Evolutionary conservation across 2,329 filamentous ascomycete genomes (phyloP).

Genomic region (Thyridium curvatum): DNA sequence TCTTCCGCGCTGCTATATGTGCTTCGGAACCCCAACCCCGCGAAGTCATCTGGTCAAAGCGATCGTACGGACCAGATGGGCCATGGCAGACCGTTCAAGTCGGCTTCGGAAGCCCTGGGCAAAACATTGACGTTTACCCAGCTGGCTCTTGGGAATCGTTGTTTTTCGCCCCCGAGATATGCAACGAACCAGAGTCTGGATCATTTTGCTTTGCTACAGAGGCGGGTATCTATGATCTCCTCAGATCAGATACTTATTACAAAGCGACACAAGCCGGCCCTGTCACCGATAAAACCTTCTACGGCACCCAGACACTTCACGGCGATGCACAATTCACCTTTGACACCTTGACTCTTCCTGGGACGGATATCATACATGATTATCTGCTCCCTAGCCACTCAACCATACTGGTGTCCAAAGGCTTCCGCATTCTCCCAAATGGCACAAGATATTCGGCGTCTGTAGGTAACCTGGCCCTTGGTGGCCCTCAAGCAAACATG

Average conservation of each 20-base stretch:
- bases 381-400: background rate
- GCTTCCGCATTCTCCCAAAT: background rate
- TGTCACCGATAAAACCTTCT: no score
- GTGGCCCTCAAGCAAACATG: slow-evolving; percentile 10
- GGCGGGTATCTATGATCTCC: background rate
- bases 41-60: no score
- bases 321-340: background rate
- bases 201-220: background rate
- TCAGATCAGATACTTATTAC: background rate
- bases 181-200: background rate
- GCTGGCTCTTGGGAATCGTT: background rate
- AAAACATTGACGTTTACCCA: background rate
- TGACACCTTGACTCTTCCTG: background rate
- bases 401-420: background rate
- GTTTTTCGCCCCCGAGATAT: background rate
- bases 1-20: no score
- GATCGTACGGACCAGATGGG: background rate
- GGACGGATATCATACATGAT: background rate
- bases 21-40: no score
- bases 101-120: background rate
- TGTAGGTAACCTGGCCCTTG: slow-evolving; percentile 22
- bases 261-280: no score
- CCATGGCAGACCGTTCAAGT: background rate
- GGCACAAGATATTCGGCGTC: slow-evolving; percentile 15
- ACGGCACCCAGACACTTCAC: no score